phyloP scores from a whole-genome alignment of 1,284 basidiomycete species.

The Phlebopus sp. region DNA sequence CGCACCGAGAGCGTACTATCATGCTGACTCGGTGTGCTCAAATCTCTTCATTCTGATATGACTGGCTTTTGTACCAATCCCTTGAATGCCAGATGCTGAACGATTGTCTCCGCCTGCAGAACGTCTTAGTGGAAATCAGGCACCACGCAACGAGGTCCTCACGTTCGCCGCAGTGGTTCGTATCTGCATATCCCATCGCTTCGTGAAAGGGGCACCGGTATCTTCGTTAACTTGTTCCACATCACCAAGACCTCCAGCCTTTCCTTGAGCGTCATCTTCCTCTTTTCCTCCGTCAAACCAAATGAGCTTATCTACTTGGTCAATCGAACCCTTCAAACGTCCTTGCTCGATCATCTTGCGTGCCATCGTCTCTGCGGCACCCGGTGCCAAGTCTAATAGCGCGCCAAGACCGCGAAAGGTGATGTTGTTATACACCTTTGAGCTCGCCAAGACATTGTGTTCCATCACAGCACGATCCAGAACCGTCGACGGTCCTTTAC shows the following conservation, averaged over 20 bases:
- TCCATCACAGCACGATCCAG: slow-evolving; percentile 97
- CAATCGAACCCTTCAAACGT: slow-evolving; percentile 85
- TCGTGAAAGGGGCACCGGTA: slow-evolving; percentile 84
- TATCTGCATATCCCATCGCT: slow-evolving; percentile 90
- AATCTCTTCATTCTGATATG: neutral
- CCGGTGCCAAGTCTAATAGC: slow-evolving; percentile 80
- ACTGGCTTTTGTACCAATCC: slow-evolving; percentile 49
- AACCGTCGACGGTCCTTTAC: slow-evolving; percentile 90
- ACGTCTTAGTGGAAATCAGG: slow-evolving; percentile 6
- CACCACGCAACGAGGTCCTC: slow-evolving; percentile 21
- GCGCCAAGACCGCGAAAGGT: slow-evolving; percentile 86
- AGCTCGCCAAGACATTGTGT: slow-evolving; percentile 94
- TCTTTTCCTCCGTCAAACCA: slow-evolving; percentile 84
- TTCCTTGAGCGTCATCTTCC: slow-evolving; percentile 87
- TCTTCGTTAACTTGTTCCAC: slow-evolving; percentile 81
- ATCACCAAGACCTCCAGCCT: slow-evolving; percentile 88
- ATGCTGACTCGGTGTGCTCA: no score
- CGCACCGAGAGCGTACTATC: no score
- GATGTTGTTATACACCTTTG: slow-evolving; percentile 94
- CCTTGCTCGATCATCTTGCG: slow-evolving; percentile 96
- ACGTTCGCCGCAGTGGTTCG: slow-evolving; percentile 83
- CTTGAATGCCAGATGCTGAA: slow-evolving; percentile 72
- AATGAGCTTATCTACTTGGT: slow-evolving; percentile 90
- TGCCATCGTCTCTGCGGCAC: slow-evolving; percentile 91
- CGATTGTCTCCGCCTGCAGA: slow-evolving; percentile 73